Conservation (phyloP, 305 asterid species). For the Fraxinus sp. region DNA sequence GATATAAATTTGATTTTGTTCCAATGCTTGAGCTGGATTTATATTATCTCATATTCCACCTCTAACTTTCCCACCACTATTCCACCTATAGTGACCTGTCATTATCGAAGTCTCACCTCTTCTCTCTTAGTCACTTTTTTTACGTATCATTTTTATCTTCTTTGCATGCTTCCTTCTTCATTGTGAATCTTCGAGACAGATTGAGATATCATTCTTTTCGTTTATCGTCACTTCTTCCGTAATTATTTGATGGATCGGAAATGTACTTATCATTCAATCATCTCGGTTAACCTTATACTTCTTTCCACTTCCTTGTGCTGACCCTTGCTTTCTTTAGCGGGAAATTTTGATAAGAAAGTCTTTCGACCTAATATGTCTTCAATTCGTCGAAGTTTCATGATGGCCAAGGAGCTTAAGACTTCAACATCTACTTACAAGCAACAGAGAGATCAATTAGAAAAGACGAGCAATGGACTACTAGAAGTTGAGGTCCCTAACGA, state of each 20-base stretch:
- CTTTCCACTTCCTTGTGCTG: background rate
- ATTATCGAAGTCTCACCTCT: background rate
- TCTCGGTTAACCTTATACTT: background rate
- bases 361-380: background rate
- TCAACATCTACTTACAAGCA: background rate
- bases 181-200: background rate
- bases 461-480: background rate
- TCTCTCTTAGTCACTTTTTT: background rate
- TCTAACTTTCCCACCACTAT: background rate
- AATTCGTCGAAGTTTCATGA: no score
- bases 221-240: background rate
- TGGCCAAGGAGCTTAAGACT: background rate
- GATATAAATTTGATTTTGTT: background rate
- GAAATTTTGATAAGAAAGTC: background rate
- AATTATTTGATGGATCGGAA: background rate
- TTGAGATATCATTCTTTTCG: background rate
- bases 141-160: background rate
- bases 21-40: background rate
- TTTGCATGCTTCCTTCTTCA: background rate
- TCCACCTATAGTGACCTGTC: background rate
- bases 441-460: background rate
- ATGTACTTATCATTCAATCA: background rate
- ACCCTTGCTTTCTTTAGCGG: background rate
- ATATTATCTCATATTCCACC: background rate
- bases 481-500: background rate